Evolutionary conservation across 2,329 filamentous ascomycete genomes (phyloP).

Genomic region (Paecilomyces formosus): DNA sequence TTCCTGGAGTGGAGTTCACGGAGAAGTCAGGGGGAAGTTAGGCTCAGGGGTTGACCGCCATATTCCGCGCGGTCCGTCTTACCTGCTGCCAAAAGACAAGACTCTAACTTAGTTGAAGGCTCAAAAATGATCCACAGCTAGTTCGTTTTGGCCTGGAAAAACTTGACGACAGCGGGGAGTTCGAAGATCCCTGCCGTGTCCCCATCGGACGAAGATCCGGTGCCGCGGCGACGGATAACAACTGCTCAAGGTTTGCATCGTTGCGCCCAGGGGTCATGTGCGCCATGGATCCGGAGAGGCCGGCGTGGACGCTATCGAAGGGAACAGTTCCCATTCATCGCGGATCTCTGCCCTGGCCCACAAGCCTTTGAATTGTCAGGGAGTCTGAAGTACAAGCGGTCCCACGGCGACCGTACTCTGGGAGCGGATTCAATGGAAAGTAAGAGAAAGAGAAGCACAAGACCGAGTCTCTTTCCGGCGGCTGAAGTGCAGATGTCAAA

Average conservation of each 20-base stretch:
- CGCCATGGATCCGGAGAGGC: background rate
- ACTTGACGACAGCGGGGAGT: background rate
- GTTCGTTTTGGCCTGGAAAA: background rate
- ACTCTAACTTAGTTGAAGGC: background rate
- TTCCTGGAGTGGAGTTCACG: background rate
- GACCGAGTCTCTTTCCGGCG: background rate
- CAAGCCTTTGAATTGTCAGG: background rate
- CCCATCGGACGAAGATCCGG: constrained; percentile 24
- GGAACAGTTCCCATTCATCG: background rate
- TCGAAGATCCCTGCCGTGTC: constrained; percentile 2
- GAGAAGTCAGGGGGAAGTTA: background rate
- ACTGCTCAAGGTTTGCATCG: background rate
- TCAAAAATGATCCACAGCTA: background rate
- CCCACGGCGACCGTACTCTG: background rate
- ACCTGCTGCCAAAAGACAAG: background rate
- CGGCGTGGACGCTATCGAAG: background rate
- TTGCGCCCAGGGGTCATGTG: constrained; percentile 3
- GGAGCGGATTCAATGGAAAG: background rate
- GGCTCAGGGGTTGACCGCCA: background rate
- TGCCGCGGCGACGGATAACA: constrained; percentile 30
- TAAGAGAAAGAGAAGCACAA: constrained; percentile 4
- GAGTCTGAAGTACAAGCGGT: background rate
- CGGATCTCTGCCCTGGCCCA: background rate
- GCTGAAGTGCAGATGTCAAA: background rate
- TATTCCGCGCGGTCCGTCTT: background rate